Evolutionary conservation across 2,329 filamentous ascomycete genomes (phyloP).

Genomic region (Colletotrichum sp.): DNA sequence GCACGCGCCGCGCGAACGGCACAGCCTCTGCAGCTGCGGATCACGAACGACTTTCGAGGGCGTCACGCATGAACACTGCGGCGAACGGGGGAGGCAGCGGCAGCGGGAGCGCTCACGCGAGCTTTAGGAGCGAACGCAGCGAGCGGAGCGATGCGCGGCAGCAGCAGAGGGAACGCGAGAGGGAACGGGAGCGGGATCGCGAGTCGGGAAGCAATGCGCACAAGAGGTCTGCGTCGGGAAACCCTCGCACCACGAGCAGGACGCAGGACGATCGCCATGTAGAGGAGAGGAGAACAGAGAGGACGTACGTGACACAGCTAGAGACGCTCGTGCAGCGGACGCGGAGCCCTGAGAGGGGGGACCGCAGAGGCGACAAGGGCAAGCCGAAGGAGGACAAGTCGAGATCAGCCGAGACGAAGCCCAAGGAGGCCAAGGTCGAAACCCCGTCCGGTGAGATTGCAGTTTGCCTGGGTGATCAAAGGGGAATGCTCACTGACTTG

Average conservation of each 20-base stretch:
- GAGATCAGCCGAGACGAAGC: slow-evolving; percentile 49
- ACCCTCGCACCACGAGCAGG: slow-evolving; percentile 56
- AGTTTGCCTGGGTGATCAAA: slow-evolving; percentile 20
- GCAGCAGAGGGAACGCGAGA: neutral
- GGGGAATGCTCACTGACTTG: neutral
- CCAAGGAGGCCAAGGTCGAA: slow-evolving; percentile 52
- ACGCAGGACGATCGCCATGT: slow-evolving; percentile 45
- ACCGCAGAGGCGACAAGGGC: slow-evolving; percentile 45
- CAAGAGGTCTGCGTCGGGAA: slow-evolving; percentile 63
- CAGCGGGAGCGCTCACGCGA: slow-evolving; percentile 25
- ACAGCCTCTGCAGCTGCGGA: slow-evolving; percentile 28
- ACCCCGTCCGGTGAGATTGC: slow-evolving; percentile 47
- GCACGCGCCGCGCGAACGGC: slow-evolving; percentile 47
- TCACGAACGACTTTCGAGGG: slow-evolving; percentile 31
- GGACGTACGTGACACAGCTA: slow-evolving; percentile 61
- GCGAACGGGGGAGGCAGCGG: neutral
- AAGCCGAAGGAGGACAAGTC: slow-evolving; percentile 40
- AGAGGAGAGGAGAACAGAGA: slow-evolving; percentile 64
- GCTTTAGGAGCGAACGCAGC: slow-evolving; percentile 35
- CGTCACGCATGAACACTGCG: slow-evolving; percentile 36
- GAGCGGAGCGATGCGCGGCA: slow-evolving; percentile 14
- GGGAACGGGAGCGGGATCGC: slow-evolving; percentile 32
- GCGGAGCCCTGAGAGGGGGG: slow-evolving; percentile 63
- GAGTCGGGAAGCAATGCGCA: slow-evolving; percentile 46
- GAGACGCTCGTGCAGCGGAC: slow-evolving; percentile 66